Evolutionary conservation across 2,329 filamentous ascomycete genomes (phyloP).

Genomic region (Aspergillus bombycis): DNA sequence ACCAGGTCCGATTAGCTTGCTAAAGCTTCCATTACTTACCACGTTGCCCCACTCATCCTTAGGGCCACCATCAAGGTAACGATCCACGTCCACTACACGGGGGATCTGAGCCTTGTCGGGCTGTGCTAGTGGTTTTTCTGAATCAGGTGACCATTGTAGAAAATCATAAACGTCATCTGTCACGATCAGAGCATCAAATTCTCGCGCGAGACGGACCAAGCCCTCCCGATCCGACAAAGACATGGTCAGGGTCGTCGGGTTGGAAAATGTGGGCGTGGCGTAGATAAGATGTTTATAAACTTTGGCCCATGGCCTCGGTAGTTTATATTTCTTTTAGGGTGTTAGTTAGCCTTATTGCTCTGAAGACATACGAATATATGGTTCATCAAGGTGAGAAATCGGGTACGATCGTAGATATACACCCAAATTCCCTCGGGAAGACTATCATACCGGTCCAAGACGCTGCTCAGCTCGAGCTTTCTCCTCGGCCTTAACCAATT

Average conservation of each 20-base stretch:
- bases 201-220: conserved; percentile 75
- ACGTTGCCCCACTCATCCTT: conserved; percentile 74
- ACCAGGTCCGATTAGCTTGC: conserved; percentile 82
- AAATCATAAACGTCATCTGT: conserved; percentile 95
- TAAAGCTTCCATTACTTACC: conserved; percentile 86
- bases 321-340: conserved; percentile 56
- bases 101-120: conserved; percentile 59
- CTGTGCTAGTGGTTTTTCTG: conserved; percentile 13
- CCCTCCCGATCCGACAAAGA: conserved; percentile 65
- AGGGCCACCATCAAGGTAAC: conserved; percentile 63
- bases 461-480: conserved; percentile 43
- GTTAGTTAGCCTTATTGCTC: neutral
- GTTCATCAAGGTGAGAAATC: neutral
- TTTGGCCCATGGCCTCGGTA: conserved; percentile 65
- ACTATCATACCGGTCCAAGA: conserved; percentile 46
- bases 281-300: conserved; percentile 89
- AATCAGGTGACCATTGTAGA: conserved; percentile 70
- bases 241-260: conserved; percentile 86
- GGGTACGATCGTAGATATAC: neutral
- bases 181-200: conserved; percentile 79
- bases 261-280: conserved; percentile 83
- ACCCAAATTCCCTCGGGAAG: neutral
- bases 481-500: conserved; percentile 55
- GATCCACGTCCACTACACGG: conserved; percentile 78
- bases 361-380: neutral